Evolutionary conservation across 805 yeast genomes (phyloP).

Genomic region (Jamesozyma piceae): DNA sequence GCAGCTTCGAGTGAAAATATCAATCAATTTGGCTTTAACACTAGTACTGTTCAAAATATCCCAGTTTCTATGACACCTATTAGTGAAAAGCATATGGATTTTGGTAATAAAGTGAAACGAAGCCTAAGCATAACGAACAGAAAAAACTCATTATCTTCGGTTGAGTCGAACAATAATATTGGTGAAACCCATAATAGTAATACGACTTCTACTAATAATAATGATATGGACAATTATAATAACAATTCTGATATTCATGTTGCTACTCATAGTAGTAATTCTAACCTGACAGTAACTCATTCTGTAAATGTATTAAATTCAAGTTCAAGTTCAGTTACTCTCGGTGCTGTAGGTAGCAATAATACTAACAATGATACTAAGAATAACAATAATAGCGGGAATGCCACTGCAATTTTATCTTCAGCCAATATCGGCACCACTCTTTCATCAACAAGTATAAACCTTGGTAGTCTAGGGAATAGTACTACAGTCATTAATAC

Average conservation of each 20-base stretch:
- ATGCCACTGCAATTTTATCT: background rate
- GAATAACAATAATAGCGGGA: background rate
- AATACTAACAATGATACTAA: background rate
- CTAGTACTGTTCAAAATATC: slow-evolving; percentile 38
- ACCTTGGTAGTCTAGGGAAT: background rate
- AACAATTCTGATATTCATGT: background rate
- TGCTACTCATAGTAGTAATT: background rate
- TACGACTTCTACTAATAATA: background rate
- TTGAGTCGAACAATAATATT: background rate
- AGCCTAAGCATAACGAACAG: slow-evolving; percentile 18
- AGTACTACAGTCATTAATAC: background rate
- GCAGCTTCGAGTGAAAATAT: slow-evolving; percentile 33
- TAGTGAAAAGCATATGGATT: slow-evolving; percentile 42
- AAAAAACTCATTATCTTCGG: slow-evolving; percentile 4
- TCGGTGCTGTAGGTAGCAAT: background rate
- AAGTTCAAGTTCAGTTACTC: background rate
- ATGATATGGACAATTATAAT: background rate
- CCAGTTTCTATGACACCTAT: slow-evolving; percentile 76
- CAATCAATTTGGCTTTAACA: slow-evolving; percentile 61
- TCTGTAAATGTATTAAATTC: background rate
- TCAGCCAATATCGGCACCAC: background rate
- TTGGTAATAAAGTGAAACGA: slow-evolving; percentile 17
- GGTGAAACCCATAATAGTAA: background rate
- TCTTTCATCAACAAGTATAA: background rate
- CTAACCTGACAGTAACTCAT: background rate